phyloP scores from a whole-genome alignment of 352 stramenopile genomes.

The Blastocystis sp. region DNA sequence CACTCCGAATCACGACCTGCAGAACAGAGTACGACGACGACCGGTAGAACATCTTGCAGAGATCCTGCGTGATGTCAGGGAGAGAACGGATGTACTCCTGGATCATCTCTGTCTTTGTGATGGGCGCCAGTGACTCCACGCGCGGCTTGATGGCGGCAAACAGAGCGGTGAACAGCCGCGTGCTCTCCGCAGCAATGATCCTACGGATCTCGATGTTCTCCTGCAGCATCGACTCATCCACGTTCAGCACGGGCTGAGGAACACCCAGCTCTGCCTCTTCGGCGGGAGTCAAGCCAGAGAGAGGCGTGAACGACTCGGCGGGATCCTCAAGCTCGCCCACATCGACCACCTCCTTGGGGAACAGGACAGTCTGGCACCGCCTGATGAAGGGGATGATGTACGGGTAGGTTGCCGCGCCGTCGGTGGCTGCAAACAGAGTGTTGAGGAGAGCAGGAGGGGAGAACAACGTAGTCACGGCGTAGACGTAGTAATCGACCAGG shows the following conservation, averaged over 20 bases:
- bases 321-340: background rate
- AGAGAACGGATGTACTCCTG: constrained; percentile 9
- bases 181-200: constrained; percentile 45
- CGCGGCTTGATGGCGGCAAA: constrained; percentile 4
- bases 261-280: background rate
- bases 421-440: constrained; percentile 27
- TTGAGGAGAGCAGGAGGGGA: background rate
- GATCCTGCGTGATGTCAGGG: constrained; percentile 34
- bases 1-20: background rate
- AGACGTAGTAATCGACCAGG: constrained; percentile 56
- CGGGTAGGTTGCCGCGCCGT: background rate
- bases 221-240: constrained; percentile 31
- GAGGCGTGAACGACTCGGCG: background rate
- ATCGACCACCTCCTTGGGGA: background rate
- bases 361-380: constrained; percentile 9
- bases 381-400: constrained; percentile 53
- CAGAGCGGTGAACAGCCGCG: constrained; percentile 34
- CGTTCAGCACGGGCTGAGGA: constrained; percentile 11
- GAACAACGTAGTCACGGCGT: constrained; percentile 45
- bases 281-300: background rate
- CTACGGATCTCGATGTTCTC: constrained; percentile 19
- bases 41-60: constrained; percentile 59
- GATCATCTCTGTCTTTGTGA: background rate
- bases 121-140: constrained; percentile 12
- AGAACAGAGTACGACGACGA: constrained; percentile 13